Evolutionary conservation across 1,284 basidiomycete species (phyloP).

Genomic region (Meira nashicola): DNA sequence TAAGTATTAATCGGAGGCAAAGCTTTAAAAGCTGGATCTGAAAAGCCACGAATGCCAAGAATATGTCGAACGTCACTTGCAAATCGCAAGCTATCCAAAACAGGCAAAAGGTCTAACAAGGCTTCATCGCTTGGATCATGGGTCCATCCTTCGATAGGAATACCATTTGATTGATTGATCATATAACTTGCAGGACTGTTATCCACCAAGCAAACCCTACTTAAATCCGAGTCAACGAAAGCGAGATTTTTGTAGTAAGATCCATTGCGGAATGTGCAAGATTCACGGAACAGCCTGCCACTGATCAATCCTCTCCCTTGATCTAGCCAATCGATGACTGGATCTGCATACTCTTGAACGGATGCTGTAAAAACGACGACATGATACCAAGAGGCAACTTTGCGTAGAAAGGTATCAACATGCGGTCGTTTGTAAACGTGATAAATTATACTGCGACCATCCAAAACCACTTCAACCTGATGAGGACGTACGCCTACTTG

Average conservation of each 20-base stretch:
- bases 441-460: constrained; percentile 82
- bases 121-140: constrained; percentile 95
- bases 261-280: constrained; percentile 86
- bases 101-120: constrained; percentile 85
- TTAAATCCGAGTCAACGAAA: constrained; percentile 79
- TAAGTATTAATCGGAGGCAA: too few species aligned
- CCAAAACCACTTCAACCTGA: constrained; percentile 91
- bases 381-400: constrained; percentile 93
- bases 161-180: constrained; percentile 92
- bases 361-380: constrained; percentile 98
- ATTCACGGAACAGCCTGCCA: constrained; percentile 87
- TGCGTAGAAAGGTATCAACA: constrained; percentile 60
- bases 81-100: constrained; percentile 91
- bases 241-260: constrained; percentile 90
- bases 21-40: background rate
- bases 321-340: constrained; percentile 99
- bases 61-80: constrained; percentile 90
- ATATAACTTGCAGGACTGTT: constrained; percentile 92
- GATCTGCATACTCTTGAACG: constrained; percentile 98
- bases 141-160: constrained; percentile 98
- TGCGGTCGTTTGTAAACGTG: constrained; percentile 98
- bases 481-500: constrained; percentile 63
- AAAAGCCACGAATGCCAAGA: constrained; percentile 59
- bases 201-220: constrained; percentile 86
- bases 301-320: constrained; percentile 77